Base-by-base conservation (phyloP, 2,329 filamentous ascomycete genomes). In the Hortaea sp. region DNA sequence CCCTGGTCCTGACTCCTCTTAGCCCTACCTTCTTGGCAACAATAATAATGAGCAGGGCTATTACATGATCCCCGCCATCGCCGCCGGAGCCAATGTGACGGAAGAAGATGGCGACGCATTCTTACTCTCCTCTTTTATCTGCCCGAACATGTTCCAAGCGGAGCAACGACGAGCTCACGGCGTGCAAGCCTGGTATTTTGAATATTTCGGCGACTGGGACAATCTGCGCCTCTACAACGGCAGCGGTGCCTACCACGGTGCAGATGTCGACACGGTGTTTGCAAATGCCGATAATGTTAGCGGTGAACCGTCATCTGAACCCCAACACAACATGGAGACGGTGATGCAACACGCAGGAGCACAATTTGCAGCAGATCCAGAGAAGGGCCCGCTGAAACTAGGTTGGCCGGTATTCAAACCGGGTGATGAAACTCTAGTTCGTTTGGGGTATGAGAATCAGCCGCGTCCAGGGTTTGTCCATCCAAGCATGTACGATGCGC, bases 31-130 rank as follows among this genome's bases (percentile, higher is more conserved):
- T 0, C 53, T 67, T 4, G 70, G 69, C 10, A 68, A 69, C 53
- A 73, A 68, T 45, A 44, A 73, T 49, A 66, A 73, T 46, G 73
- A 76, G 51, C 66, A 69, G 6, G 70, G 69, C 1, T 73, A 71
- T 58, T 76, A 75, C 54, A 64, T 66, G 5, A 65, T 75, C 29
- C 64, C 66, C 5, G 50, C 43, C 29, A 73, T 62, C 47, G 63
- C 58, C 0, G 57, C 61, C 27, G 66, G 68, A 31, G 56, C 67
- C 13, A 57, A 65, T 0, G 66, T 71, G 1, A 71, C 66, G 0
- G 55, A 62, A 2, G 57, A 53, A 1, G 69, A 69, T 4, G 50
- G 53, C 30, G 38, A 50, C 9, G 34, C 41, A 6, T 57, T 57
- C 44, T 49, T 51, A 29, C 49, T 46, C 10, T 10, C 37, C 7